phyloP scores from a whole-genome alignment of 768 basidiomycete species.

The Holtermannia corniformis region DNA sequence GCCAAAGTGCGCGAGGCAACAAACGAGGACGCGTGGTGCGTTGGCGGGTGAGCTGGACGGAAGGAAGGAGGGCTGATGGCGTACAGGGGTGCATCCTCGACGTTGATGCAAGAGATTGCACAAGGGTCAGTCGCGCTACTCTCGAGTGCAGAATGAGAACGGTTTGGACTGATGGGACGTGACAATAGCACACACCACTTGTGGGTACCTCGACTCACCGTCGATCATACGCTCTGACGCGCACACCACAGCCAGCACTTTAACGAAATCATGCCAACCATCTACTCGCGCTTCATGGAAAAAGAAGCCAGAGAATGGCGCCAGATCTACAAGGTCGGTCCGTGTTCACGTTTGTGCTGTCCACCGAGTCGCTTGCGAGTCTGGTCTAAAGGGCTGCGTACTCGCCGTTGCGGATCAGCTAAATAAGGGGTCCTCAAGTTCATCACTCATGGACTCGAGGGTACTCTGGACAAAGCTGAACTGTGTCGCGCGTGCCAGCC shows the following conservation, averaged over 20 bases:
- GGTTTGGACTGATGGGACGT: no score
- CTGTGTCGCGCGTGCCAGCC: no score
- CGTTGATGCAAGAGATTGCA: constrained; percentile 96
- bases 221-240: not conserved
- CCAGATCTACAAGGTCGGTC: constrained; percentile 93
- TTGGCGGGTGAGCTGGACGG: constrained; percentile 5
- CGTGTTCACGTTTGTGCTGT: no score
- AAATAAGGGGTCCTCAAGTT: no score
- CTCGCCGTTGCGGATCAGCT: no score
- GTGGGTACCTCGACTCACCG: constrained; percentile 49
- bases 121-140: constrained; percentile 59
- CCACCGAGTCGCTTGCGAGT: not conserved
- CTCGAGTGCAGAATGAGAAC: not conserved
- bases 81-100: constrained; percentile 88
- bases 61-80: not conserved
- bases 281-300: constrained; percentile 54
- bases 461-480: no score
- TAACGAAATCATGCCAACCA: constrained; percentile 98
- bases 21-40: constrained; percentile 94
- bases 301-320: constrained; percentile 98
- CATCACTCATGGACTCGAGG: no score
- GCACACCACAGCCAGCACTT: constrained; percentile 45
- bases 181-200: constrained; percentile 85
- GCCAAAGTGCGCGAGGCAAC: constrained; percentile 94
- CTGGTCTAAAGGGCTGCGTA: no score